These are phyloP conservation scores for Halocafeteria seosinensis DNA, from an alignment of 108 stramenopile species.

Conservation along the genomic window DNA sequence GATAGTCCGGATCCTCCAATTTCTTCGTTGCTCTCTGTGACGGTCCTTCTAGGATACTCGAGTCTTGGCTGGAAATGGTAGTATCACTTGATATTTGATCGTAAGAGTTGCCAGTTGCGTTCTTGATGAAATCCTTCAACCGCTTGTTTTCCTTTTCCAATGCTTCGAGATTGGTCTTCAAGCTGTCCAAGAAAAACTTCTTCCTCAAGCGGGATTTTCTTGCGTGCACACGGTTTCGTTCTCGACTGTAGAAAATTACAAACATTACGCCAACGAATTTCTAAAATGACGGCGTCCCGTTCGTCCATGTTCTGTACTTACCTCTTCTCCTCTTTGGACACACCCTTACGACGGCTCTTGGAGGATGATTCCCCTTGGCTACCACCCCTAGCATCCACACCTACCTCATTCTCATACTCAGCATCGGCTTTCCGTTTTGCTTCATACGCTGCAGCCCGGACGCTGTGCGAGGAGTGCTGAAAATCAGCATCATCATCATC, in stretches of 20 bases:
- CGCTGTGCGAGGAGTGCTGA: too few relatives aligned
- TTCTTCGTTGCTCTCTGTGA: not conserved
- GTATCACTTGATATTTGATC: not conserved
- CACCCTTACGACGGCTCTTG: too few relatives aligned
- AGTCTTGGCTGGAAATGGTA: not conserved
- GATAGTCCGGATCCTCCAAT: conserved; percentile 84
- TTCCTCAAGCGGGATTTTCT: conserved; percentile 80
- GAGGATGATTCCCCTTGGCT: too few relatives aligned
- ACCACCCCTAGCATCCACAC: too few relatives aligned
- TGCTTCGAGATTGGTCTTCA: conserved; percentile 30
- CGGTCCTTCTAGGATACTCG: not conserved
- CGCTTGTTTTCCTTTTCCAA: conserved; percentile 7
- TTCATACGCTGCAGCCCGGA: too few relatives aligned
- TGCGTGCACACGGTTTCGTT: conserved; percentile 82
- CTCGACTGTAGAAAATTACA: conserved; percentile 62
- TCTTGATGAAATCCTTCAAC: not conserved
- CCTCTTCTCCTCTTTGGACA: too few relatives aligned
- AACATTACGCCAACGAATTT: too few relatives aligned
- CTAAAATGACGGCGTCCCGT: too few relatives aligned
- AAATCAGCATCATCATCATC: too few relatives aligned
- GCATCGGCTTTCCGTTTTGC: too few relatives aligned
- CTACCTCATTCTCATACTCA: too few relatives aligned
- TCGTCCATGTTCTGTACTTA: too few relatives aligned
- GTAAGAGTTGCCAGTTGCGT: not conserved
- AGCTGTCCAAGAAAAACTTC: conserved; percentile 83